Conservation (phyloP, 2,329 filamentous ascomycete genomes). For the Trichophyton verrucosum region DNA sequence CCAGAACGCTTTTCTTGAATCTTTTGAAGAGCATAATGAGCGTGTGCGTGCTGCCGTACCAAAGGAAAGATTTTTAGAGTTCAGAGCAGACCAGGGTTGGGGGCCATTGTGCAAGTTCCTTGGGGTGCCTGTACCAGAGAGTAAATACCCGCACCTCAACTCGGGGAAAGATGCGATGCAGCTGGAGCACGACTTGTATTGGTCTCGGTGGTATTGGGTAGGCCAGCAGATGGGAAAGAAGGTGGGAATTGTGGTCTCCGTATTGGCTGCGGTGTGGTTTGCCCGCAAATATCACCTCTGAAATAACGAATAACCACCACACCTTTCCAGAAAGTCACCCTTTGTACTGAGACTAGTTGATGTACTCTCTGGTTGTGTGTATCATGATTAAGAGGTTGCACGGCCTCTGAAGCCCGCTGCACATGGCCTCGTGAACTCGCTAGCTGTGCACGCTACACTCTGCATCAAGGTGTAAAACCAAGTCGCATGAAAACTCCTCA, state of each 20-base stretch:
- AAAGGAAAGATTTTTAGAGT: constrained; percentile 41
- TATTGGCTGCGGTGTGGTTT: not conserved
- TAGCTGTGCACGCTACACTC: not conserved
- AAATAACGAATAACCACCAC: not conserved
- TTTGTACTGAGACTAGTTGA: not conserved
- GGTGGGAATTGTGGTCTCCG: not conserved
- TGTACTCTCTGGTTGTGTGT: no score
- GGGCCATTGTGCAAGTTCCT: constrained; percentile 33
- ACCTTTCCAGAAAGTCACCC: not conserved
- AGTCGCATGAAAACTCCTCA: not conserved
- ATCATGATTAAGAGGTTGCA: no score
- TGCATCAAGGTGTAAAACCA: no score
- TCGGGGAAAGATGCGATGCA: not conserved
- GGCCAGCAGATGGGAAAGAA: not conserved
- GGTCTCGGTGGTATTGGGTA: not conserved
- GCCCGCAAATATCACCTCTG: not conserved
- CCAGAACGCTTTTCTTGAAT: not conserved
- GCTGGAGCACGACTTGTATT: not conserved
- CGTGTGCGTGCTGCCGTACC: constrained; percentile 39
- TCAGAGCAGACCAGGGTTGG: constrained; percentile 42
- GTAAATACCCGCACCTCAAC: constrained; percentile 25
- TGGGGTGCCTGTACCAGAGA: constrained; percentile 23
- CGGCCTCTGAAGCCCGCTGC: not conserved
- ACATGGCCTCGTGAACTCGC: not conserved
- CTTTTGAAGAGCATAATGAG: constrained; percentile 36